These are phyloP conservation scores for Nothophytophthora sp. DNA, from an alignment of 352 stramenopile species.

Conservation along the genomic window DNA sequence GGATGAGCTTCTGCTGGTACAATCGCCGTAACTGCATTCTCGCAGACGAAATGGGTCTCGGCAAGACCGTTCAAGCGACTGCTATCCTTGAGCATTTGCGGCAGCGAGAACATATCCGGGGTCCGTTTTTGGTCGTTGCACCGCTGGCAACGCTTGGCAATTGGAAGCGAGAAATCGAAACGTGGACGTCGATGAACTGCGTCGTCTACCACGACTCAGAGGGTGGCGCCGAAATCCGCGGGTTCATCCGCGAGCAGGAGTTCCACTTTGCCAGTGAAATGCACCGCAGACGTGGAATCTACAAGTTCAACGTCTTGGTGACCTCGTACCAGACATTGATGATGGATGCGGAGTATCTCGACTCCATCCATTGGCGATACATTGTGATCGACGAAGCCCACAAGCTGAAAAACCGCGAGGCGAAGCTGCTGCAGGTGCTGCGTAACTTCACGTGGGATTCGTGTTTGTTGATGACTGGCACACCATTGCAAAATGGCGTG, in stretches of 20 bases:
- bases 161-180: constrained; percentile 99
- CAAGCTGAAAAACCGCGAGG: constrained; percentile 98
- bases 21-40: constrained; percentile 95
- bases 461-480: constrained; percentile 97
- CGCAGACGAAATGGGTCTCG: constrained; percentile 89
- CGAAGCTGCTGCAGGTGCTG: constrained; percentile 93
- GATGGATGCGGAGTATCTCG: constrained; percentile 92
- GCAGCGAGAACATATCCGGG: constrained; percentile 89
- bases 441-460: constrained; percentile 84
- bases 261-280: constrained; percentile 93
- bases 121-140: constrained; percentile 98
- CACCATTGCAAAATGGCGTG: constrained; percentile 99
- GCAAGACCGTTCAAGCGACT: constrained; percentile 92
- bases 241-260: constrained; percentile 96
- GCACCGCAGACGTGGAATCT: constrained; percentile 76
- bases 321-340: constrained; percentile 98
- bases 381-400: constrained; percentile 99
- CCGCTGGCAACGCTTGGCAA: constrained; percentile 98
- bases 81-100: constrained; percentile 96
- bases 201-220: constrained; percentile 99
- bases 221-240: constrained; percentile 87
- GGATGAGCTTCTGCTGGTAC: constrained; percentile 98
- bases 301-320: constrained; percentile 97
- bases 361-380: constrained; percentile 95
- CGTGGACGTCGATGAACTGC: constrained; percentile 99